These are phyloP conservation scores for Malassezia sympodialis DNA, from an alignment of 1,284 basidiomycete genomes.

Conservation along the genomic window DNA sequence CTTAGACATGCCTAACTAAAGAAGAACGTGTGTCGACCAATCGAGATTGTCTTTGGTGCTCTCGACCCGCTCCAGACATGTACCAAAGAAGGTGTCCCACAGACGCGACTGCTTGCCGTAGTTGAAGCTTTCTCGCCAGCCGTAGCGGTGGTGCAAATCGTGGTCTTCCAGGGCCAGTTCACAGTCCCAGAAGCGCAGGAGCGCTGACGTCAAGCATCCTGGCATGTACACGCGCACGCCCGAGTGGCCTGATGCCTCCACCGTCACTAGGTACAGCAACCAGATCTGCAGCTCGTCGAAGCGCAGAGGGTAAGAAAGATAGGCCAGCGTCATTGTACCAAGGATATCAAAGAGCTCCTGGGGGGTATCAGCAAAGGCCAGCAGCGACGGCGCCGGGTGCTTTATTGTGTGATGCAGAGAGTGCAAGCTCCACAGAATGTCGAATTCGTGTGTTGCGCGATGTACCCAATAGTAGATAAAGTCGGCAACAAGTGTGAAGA, in stretches of 20 bases:
- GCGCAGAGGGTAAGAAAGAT: constrained; percentile 17
- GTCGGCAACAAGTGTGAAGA: constrained; percentile 26
- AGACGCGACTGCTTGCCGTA: constrained; percentile 44
- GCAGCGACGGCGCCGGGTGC: constrained; percentile 31
- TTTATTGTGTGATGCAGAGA: constrained; percentile 29
- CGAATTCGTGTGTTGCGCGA: constrained; percentile 34
- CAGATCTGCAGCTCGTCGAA: constrained; percentile 27
- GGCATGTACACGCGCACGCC: constrained; percentile 30
- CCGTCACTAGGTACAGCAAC: constrained; percentile 23
- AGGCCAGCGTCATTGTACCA: constrained; percentile 25
- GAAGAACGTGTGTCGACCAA: neutral
- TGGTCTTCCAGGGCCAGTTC: constrained; percentile 46
- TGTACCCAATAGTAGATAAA: constrained; percentile 40
- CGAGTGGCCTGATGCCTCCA: constrained; percentile 35
- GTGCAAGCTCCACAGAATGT: constrained; percentile 29
- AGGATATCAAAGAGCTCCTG: constrained; percentile 37
- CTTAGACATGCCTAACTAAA: neutral
- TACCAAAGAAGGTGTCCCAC: constrained; percentile 41
- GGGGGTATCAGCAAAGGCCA: constrained; percentile 29
- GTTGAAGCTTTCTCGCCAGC: constrained; percentile 29
- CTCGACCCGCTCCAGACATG: constrained; percentile 29
- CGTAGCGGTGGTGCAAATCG: constrained; percentile 41
- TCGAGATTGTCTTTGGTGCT: constrained; percentile 21
- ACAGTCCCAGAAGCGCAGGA: constrained; percentile 20
- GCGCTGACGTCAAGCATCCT: constrained; percentile 7